Conservation (phyloP, 1,284 basidiomycete genomes). For the Sanguinoderma infundibulare region DNA sequence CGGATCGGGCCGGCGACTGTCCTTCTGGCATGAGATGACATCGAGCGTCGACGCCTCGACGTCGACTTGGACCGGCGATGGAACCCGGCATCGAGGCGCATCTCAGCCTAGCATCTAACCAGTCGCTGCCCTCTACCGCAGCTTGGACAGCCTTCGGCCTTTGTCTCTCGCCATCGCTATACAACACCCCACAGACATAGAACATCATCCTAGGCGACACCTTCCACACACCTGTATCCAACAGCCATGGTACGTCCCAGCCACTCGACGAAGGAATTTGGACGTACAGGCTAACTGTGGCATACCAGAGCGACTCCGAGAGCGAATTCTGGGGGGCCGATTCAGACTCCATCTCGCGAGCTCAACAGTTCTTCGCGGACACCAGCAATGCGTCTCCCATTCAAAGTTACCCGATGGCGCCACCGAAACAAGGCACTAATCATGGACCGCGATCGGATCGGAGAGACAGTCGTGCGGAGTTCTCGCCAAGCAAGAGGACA, state of each 20-base stretch:
- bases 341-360: background rate
- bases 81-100: background rate
- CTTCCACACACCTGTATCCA: background rate
- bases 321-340: slow-evolving; percentile 10
- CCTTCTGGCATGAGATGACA: too few species aligned
- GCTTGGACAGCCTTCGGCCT: background rate
- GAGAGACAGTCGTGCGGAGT: too few species aligned
- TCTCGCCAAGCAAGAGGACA: background rate
- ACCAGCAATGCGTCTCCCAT: background rate
- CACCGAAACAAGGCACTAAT: background rate
- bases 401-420: background rate
- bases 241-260: background rate
- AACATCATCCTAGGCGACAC: background rate
- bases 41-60: too few species aligned
- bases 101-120: background rate
- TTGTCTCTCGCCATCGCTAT: background rate
- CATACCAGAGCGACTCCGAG: slow-evolving; percentile 5
- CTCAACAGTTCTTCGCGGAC: background rate
- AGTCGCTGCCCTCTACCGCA: background rate
- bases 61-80: background rate
- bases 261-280: background rate
- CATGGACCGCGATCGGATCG: background rate
- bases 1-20: too few species aligned
- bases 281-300: background rate
- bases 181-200: too few species aligned